phyloP scores from a whole-genome alignment of 495 filamentous ascomycete species.

The Physcia stellaris region DNA sequence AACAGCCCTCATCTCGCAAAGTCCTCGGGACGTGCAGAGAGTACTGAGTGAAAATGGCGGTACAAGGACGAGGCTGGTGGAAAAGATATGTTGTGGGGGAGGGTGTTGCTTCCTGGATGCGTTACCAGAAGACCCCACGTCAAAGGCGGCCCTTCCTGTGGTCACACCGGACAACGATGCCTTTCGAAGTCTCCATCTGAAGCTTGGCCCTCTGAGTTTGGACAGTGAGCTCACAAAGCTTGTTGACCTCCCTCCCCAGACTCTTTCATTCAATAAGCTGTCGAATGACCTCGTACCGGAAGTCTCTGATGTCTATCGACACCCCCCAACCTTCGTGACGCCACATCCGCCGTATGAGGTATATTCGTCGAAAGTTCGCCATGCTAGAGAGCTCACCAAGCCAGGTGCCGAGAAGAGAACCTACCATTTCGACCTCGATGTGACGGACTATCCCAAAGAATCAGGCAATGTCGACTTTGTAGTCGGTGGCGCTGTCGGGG shows the following conservation, averaged over 20 bases:
- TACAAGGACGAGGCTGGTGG: conserved; percentile 37
- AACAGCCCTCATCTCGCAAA: conserved; percentile 66
- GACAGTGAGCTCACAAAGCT: conserved; percentile 56
- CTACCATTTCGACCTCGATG: conserved; percentile 92
- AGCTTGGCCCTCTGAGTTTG: conserved; percentile 56
- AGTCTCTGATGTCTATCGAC: conserved; percentile 23
- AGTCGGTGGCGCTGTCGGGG: conserved; percentile 88
- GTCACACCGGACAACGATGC: conserved; percentile 70
- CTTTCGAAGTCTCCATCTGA: conserved; percentile 62
- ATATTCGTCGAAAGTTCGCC: conserved; percentile 68
- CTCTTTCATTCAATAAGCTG: conserved; percentile 47
- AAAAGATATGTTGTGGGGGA: conserved; percentile 73
- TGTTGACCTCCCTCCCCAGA: conserved; percentile 58
- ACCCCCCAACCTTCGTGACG: conserved; percentile 76
- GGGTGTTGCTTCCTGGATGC: conserved; percentile 71
- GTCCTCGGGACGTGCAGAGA: conserved; percentile 56
- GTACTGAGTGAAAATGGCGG: conserved; percentile 34
- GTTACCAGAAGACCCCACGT: conserved; percentile 37
- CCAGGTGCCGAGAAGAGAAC: conserved; percentile 92
- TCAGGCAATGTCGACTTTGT: conserved; percentile 78
- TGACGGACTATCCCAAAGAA: conserved; percentile 87
- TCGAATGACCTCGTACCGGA: conserved; percentile 7
- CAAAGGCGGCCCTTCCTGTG: conserved; percentile 42
- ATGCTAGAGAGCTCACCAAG: conserved; percentile 73
- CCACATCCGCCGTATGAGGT: conserved; percentile 92